Base-by-base conservation (phyloP, 2,329 filamentous ascomycete genomes). In the Sporothrix pseudoabietina region DNA sequence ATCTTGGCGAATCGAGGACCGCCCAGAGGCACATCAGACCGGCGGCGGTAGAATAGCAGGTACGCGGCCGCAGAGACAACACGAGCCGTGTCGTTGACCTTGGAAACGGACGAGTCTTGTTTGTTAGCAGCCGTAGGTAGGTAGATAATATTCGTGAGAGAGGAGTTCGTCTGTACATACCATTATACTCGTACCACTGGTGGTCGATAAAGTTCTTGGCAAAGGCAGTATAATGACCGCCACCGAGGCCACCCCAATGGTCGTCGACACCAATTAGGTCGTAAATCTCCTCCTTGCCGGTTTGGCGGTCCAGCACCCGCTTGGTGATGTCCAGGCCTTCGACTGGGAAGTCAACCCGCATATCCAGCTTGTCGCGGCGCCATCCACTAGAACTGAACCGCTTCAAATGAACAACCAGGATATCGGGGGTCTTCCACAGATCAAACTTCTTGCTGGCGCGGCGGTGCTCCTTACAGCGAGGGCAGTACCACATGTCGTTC, bases 401-500 rank as follows among this genome's bases (percentile, higher is more conserved):
- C 85, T 99, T 99, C 69, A 99, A 86, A 80, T 99, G 96, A 75
- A 98, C 92, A 59, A 98, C 92, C 19, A 99, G 87, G 75, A 98
- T 97, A 80, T 99, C 96, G 0, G 96, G 96, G 1, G 93, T 91
- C 79, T 95, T 98, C 96, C 96, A 99, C 22, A 99, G 88, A 79
- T 98, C 94, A 71, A 99, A 94, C 79, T 96, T 98, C 85, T 99
- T 99, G 83, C 91, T 94, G 26, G 96, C 96, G 74, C 94, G 91
- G 19, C 94, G 90, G 78, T 97, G 92, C 78, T 97, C 93, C 81
- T 98, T 98, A 86, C 96, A 99, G 41, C 94, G 89, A 73, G 94
- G 95, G 79, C 96, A 99, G 80, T 97, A 98, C 96, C 96, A 99
- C 74, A 94, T 95, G 80, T 99, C 97, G 79, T 97, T 92, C 80